Percentiles rank a stretch among this genome's conserved stretches.
Evolutionary conservation across 202 grass and related monocot species (phyloP).

Genomic region (Carex arenaria): DNA sequence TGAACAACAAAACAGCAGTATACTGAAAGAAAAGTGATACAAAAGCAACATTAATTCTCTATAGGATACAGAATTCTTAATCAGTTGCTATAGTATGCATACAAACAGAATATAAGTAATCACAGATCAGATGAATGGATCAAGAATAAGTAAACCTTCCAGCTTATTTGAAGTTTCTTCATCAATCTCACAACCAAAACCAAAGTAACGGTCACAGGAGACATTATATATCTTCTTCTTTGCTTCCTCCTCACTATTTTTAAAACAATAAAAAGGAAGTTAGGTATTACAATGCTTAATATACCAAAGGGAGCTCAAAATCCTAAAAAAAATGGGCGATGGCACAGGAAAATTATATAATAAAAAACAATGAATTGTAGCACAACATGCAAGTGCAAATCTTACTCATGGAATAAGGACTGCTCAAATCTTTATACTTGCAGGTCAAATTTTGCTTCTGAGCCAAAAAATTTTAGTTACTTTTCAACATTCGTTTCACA

Average conservation of each 20-base stretch:
- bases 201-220: conserved; percentile 81
- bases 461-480: not conserved
- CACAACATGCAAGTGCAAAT: not conserved
- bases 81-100: not conserved
- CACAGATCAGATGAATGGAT: not conserved
- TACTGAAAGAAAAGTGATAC: not conserved
- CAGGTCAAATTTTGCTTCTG: not conserved
- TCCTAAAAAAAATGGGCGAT: too few species aligned
- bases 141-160: conserved; percentile 35
- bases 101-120: not conserved
- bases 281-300: not conserved
- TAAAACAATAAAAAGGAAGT: not conserved
- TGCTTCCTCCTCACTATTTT: conserved; percentile 58
- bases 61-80: not conserved
- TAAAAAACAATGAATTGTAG: not conserved
- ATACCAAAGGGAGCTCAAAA: not conserved
- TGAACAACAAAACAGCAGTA: not conserved
- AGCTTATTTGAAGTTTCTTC: conserved; percentile 95
- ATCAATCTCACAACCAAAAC: conserved; percentile 86
- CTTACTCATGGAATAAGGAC: not conserved
- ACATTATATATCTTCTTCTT: conserved; percentile 91
- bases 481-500: not conserved
- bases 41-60: not conserved
- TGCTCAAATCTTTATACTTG: not conserved
- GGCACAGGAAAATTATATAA: not conserved